A percentile compares a stretch with the other conserved stretches of the same genome.
phyloP scores from a whole-genome alignment of 1,284 basidiomycete genomes.

The Vanrija sp. region DNA sequence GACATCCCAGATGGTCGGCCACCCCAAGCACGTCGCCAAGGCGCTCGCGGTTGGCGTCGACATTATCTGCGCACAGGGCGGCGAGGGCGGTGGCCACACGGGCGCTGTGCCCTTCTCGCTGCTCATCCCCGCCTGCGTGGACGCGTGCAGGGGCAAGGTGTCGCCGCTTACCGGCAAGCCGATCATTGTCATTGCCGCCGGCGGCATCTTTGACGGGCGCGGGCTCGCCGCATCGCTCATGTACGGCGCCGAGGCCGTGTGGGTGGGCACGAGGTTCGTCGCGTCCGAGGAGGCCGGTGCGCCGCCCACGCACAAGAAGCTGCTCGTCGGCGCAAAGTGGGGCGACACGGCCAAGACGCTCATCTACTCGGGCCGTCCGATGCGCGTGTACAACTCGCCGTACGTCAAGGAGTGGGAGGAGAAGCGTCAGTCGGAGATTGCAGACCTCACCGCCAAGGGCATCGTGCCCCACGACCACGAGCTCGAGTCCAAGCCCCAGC shows the following conservation, averaged over 20 bases:
- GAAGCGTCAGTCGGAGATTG: not conserved
- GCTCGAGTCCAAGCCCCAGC: conserved; percentile 57
- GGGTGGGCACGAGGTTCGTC: conserved; percentile 88
- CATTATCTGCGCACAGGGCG: conserved; percentile 81
- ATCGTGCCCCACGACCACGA: conserved; percentile 64
- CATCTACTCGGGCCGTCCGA: conserved; percentile 71
- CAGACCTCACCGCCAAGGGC: not conserved
- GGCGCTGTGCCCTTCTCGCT: conserved; percentile 41
- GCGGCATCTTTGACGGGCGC: conserved; percentile 78
- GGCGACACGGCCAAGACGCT: conserved; percentile 15
- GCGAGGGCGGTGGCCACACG: conserved; percentile 71
- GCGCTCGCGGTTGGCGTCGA: conserved; percentile 76
- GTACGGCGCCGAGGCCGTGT: conserved; percentile 79
- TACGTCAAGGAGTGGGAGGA: conserved; percentile 68
- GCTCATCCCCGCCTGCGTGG: conserved; percentile 67
- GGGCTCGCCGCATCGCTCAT: conserved; percentile 75
- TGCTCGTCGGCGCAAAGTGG: conserved; percentile 17
- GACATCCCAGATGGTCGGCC: conserved; percentile 69
- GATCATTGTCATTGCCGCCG: conserved; percentile 76
- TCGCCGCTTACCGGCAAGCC: conserved; percentile 74
- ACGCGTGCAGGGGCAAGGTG: conserved; percentile 66
- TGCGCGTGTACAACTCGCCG: conserved; percentile 71
- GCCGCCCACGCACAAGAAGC: conserved; percentile 75
- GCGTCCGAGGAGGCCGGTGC: conserved; percentile 76
- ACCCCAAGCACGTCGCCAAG: conserved; percentile 77